These are phyloP conservation scores for Pythium grandisporangium DNA, from an alignment of 352 stramenopile genomes.

Conservation along the genomic window DNA sequence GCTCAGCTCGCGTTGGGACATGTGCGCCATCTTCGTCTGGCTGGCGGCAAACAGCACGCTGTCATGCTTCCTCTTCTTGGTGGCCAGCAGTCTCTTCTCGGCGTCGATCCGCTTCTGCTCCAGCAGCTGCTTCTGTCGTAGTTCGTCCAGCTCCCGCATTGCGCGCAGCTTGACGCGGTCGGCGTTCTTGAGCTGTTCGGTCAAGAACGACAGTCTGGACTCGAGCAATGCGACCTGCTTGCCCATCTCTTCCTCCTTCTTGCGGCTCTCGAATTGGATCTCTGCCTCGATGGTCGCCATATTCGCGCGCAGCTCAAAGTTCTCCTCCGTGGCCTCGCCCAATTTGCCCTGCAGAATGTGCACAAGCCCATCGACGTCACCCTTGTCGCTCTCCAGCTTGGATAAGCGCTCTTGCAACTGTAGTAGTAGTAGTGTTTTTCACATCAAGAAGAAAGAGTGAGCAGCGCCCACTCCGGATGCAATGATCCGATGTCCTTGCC, in stretches of 20 bases:
- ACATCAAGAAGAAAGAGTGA: neutral
- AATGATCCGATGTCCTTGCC: neutral
- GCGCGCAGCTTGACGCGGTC: conserved; percentile 43
- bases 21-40: conserved; percentile 24
- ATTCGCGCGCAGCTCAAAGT: conserved; percentile 45
- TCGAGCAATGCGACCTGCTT: conserved; percentile 36
- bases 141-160: conserved; percentile 39
- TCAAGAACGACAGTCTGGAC: conserved; percentile 44
- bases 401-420: conserved; percentile 23
- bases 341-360: conserved; percentile 42
- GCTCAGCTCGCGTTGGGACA: conserved; percentile 16
- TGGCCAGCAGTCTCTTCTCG: conserved; percentile 52
- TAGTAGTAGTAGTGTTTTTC: too few relatives aligned
- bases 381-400: conserved; percentile 37
- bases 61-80: conserved; percentile 52
- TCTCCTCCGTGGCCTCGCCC: conserved; percentile 39
- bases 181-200: conserved; percentile 40
- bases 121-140: conserved; percentile 42
- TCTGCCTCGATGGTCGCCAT: conserved; percentile 48
- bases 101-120: conserved; percentile 60
- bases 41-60: conserved; percentile 34
- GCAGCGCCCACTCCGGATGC: too few relatives aligned
- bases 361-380: conserved; percentile 41
- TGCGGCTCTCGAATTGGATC: conserved; percentile 24
- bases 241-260: conserved; percentile 30